Evolutionary conservation across 768 basidiomycete genomes (phyloP), one percentile per base, ranked within the genome.

Genomic region (Lactarius trivialis): DNA sequence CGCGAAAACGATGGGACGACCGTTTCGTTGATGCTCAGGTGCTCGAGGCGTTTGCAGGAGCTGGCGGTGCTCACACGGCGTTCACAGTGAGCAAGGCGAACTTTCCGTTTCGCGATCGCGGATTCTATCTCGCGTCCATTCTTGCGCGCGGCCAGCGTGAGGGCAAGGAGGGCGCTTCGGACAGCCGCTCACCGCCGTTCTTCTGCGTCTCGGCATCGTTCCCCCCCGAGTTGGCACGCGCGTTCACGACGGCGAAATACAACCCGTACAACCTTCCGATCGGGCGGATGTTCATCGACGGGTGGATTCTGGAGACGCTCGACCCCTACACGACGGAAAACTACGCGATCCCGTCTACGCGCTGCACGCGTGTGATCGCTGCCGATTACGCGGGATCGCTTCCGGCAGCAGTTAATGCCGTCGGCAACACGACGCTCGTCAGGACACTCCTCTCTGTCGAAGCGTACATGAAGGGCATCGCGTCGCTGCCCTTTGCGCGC

Each of bases 281-380:
- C 17, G 96, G 93, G 2, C 84, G 89, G 15, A 78, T 93, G 36
- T 86, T 90, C 66, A 76, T 99, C 7, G 94, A 98, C 69, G 96
- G 90, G 2, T 99, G 97, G 97, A 85, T 96, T 34, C 74, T 97
- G 68, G 94, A 99, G 76, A 98, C 96, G 4, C 81, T 98, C 52
- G 96, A 98, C 70, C 94, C 95, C 0, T 98, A 98, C 67, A 89
- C 92, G 26, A 87, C 86, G 63, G 93, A 96, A 73, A 93, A 92
- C 66, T 96, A 93, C 70, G 83, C 92, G 14, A 96, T 98, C 50
- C 97, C 95, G 1, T 97, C 93, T 4, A 92, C 94, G 41, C 76
- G 89, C 52, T 95, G 92, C 72, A 93, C 89, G 49, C 80, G 91
- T 60, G 77, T 96, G 43, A 84, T 90, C 3, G 88, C 91, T 1